Evolutionary conservation across 2,329 filamentous ascomycete species (phyloP), one percentile per base, ranked within the genome.

Genomic region (Didymella pomorum): DNA sequence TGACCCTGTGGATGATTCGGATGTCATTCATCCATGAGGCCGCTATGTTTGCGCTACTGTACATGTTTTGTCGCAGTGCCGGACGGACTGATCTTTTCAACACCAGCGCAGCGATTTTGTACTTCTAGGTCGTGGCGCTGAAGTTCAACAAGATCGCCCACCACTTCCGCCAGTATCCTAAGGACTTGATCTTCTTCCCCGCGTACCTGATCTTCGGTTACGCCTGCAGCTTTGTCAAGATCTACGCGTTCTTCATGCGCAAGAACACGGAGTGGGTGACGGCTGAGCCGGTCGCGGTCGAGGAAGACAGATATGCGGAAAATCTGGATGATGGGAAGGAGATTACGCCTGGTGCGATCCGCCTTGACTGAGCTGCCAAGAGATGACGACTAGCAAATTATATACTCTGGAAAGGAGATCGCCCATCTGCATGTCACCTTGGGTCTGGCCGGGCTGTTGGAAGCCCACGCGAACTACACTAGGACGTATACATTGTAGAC

Each of bases 91-190:
- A 16, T 35, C 5, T 16, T 11, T 50, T 41, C 14, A 11, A 9
- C 11, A 21, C 8, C 0, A 25, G n/a, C 16, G 35, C 47, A 4
- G 35, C 6, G 9, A 2, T 28, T 14, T 18, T 41, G 3, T 25
- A 21, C 6, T 10, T 41, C 23, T 50, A 35, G 33, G 20, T 50
- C 16, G 23, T 50, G 3, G 47, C n/a, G 16, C 10, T 50, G 47
- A 41, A 50, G 35, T 41, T 39, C 23, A 50, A 50, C 25, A 41
- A 49, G 23, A 29, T 49, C n/a, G n/a, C 20, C 1, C 47, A 25
- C 25, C 35, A 50, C 23, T 41, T 50, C n/a, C 4, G 16, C 3
- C 37, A 35, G 25, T 21, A 41, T 25, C 47, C 47, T 2, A n/a
- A 41, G 12, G 47, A 29, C n/a, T 9, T 50, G 7, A n/a, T 41